Conservation (phyloP, 2,329 filamentous ascomycete species). For the Talaromyces sp. region DNA sequence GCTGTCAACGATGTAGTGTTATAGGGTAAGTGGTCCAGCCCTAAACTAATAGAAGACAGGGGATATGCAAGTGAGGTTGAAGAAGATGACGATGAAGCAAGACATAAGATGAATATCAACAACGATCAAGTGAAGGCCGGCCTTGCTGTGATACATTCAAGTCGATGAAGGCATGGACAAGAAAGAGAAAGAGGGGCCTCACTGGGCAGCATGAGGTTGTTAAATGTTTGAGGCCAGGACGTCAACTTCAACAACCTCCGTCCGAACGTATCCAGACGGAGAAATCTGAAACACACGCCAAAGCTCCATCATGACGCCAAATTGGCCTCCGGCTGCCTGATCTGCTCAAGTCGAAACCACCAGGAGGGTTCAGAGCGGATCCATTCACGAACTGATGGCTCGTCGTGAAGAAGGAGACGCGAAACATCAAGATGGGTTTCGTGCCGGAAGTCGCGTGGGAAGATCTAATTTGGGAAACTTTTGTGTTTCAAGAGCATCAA, state of each 20-base stretch:
- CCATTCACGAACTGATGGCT: conserved; percentile 21
- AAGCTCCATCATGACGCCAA: conserved; percentile 29
- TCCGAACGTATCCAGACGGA: conserved; percentile 23
- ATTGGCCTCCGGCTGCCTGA: conserved; percentile 16
- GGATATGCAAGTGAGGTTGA: neutral
- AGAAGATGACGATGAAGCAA: conserved; percentile 1
- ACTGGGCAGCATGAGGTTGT: conserved; percentile 32
- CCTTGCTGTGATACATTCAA: neutral
- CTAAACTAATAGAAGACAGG: neutral
- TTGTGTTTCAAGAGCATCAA: conserved; percentile 13
- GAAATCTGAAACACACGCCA: conserved; percentile 38
- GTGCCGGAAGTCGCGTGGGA: conserved; percentile 32
- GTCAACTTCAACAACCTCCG: conserved; percentile 21
- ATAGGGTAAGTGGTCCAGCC: neutral
- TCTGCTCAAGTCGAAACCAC: conserved; percentile 14
- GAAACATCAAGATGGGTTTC: conserved; percentile 7
- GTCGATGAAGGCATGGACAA: conserved; percentile 6
- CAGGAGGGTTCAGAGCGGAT: conserved; percentile 18
- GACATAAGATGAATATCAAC: conserved; percentile 13
- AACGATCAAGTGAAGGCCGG: neutral
- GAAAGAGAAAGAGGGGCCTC: conserved; percentile 7
- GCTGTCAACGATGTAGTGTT: neutral
- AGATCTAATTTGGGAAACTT: conserved; percentile 36
- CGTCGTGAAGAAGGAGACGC: conserved; percentile 10
- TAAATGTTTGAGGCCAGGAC: conserved; percentile 30